Base-by-base conservation (phyloP, 1,284 basidiomycete genomes). In the Rhizopogon hawkerae region DNA sequence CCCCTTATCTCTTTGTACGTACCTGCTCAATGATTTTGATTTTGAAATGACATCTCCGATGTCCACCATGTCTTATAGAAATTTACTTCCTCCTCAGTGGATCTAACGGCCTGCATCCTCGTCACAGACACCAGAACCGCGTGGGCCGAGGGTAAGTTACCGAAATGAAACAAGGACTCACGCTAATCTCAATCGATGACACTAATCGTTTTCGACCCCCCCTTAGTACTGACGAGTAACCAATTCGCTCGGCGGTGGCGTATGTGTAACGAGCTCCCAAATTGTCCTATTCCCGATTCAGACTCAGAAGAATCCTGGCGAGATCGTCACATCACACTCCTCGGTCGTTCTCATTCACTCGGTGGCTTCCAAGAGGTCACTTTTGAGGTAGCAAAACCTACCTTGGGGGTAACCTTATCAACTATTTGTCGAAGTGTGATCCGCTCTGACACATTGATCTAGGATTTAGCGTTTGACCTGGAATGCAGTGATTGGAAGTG, bases 41-140 rank as follows among this genome's bases (percentile, higher is more conserved):
- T 50, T 5, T 23, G 26, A 43, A 26, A 26, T 45, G 11, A 38
- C 46, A 14, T 35, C 31, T 11, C 46, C 46, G 35, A 46, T 45
- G 11, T 39, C 37, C 18, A 26, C 35, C 38, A 38, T 50, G 35
- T 50, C 50, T 49, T 54, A 37, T 58, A 82, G 85, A 87, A 85
- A 69, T 79, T 80, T 57, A 63, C 74, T 60, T 67, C 70, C n/a
- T 80, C 78, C 5, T 63, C 70, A 5, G 69, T 70, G 21, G 77
- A 84, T 56, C 64, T 75, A 42, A 71, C 71, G 11, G 85, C 83
- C 57, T 75, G 69, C 54, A 59, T 87, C 44, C 60, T 89, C 55
- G 62, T 87, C 47, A 86, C 86, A 13, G 85, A 89, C 63, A 88
- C 83, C 5, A 84, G 77, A 61, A 72, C 68, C 34, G 80, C 83